Conservation (phyloP, 1,284 basidiomycete species). For the Peniophora sp. region DNA sequence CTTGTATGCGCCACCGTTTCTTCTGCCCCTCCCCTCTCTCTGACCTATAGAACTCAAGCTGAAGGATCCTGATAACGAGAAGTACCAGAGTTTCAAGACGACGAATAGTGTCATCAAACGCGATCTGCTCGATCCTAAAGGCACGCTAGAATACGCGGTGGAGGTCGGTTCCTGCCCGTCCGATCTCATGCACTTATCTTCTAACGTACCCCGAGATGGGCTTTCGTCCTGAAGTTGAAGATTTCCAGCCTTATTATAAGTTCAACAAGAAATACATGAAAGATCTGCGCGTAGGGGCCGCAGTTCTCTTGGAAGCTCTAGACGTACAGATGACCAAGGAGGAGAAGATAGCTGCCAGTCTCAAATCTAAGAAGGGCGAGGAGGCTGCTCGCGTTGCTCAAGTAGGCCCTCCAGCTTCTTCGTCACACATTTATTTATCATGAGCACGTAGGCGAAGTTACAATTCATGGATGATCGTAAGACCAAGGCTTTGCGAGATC, state of each 20-base stretch:
- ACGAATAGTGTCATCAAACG: constrained; percentile 65
- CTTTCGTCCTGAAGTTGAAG: constrained; percentile 48
- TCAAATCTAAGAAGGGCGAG: constrained; percentile 48
- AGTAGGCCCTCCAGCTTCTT: constrained; percentile 22
- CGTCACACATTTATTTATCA: neutral
- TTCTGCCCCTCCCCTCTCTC: no score
- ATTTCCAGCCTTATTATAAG: constrained; percentile 58
- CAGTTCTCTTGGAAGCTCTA: constrained; percentile 54
- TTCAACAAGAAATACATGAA: constrained; percentile 46
- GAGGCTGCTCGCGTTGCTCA: constrained; percentile 45
- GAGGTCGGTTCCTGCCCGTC: constrained; percentile 37
- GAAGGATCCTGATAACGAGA: constrained; percentile 59
- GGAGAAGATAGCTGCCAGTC: constrained; percentile 35
- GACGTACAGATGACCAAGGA: constrained; percentile 47
- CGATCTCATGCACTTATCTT: constrained; percentile 6
- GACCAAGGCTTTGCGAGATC: constrained; percentile 40
- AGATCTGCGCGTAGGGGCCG: constrained; percentile 53
- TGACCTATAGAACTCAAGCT: no score
- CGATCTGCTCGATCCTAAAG: constrained; percentile 52
- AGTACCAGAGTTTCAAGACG: constrained; percentile 65
- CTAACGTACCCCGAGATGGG: constrained; percentile 45
- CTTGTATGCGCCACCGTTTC: constrained; percentile 27
- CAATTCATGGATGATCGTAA: constrained; percentile 71
- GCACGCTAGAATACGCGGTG: constrained; percentile 69
- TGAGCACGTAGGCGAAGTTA: constrained; percentile 47